Evolutionary conservation across 306 rosid genomes (phyloP), one percentile per base, ranked within the genome.

Genomic region (Inga laurina): DNA sequence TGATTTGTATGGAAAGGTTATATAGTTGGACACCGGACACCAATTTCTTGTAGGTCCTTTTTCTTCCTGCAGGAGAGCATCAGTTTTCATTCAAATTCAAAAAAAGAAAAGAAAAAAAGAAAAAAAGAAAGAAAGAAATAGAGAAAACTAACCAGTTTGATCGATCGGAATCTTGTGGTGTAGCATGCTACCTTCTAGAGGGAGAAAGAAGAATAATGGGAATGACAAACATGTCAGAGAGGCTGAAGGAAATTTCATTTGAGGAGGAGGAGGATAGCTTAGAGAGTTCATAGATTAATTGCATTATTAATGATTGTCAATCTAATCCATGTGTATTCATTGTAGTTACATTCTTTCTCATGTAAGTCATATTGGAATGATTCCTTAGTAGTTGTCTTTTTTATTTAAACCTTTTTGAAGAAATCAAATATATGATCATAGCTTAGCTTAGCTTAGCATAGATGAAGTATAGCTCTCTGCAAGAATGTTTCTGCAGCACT

Each of bases 271-370:
- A 52, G 76, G 79, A 48, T 72, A 73, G 77, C 41, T 49, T 82
- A 70, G 84, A 57, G 34, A 65, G 79, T 82, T 79, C 79, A 79
- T 80, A 76, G 76, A 85, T 82, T 74, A 85, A 85, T 79, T 82
- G 80, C 88, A 84, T 87, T 87, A 82, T 75, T 82, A 77, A 79
- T 84, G 74, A 79, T 64, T 84, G 77, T 44, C 41, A 64, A 77
- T 77, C 89, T 81, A 87, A 87, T 84, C 89, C 81, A 73, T 84
- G 65, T 52, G 84, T 76, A 87, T 87, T 88, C 85, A 72, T 88
- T 82, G 79, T 82, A 68, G 80, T 51, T 56, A 79, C 85, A 79
- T 85, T 88, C 84, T 87, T 84, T 66, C 32, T 8, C 82, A 66
- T 79, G 79, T 85, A 79, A 74, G 71, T 39, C n/a, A 35, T 73